Conservation (phyloP, 805 yeast species). For the Gaillardinia entomophila region DNA sequence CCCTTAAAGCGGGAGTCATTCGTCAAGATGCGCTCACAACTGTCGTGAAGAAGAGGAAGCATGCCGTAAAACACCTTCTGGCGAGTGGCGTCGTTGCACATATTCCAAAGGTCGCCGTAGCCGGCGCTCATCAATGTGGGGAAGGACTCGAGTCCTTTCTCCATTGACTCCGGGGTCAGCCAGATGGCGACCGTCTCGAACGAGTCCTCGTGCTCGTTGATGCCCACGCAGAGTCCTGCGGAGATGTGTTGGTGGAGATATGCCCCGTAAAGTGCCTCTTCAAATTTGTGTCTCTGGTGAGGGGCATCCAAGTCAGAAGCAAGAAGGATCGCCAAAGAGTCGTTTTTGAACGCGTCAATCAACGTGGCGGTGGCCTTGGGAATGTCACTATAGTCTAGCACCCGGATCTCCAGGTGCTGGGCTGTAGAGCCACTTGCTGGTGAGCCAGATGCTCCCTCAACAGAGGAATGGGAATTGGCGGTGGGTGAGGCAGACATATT, state of each 20-base stretch:
- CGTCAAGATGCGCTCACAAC: slow-evolving; percentile 36
- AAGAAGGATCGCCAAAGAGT: slow-evolving; percentile 28
- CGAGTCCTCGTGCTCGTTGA: slow-evolving; percentile 35
- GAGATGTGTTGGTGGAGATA: slow-evolving; percentile 46
- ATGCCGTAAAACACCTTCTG: slow-evolving; percentile 44
- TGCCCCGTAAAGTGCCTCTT: slow-evolving; percentile 42
- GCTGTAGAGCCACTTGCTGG: too few species aligned
- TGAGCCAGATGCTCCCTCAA: too few species aligned
- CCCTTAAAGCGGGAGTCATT: slow-evolving; percentile 35
- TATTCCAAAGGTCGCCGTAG: slow-evolving; percentile 45
- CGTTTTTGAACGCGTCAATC: slow-evolving; percentile 28
- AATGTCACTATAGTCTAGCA: not conserved
- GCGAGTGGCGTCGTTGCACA: slow-evolving; percentile 43
- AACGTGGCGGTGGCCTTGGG: slow-evolving; percentile 33
- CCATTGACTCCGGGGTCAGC: slow-evolving; percentile 41
- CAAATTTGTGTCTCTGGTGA: slow-evolving; percentile 14
- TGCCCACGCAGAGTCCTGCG: slow-evolving; percentile 45
- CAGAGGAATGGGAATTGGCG: too few species aligned
- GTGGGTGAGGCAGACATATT: too few species aligned
- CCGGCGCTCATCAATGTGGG: slow-evolving; percentile 47
- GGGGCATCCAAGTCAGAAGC: slow-evolving; percentile 15
- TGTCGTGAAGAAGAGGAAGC: slow-evolving; percentile 47
- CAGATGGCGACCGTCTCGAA: slow-evolving; percentile 54
- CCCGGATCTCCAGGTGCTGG: not conserved
- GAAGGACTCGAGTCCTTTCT: slow-evolving; percentile 40